phyloP scores from a whole-genome alignment of 78 protist genomes.

The Dictyostelium intermedium region DNA sequence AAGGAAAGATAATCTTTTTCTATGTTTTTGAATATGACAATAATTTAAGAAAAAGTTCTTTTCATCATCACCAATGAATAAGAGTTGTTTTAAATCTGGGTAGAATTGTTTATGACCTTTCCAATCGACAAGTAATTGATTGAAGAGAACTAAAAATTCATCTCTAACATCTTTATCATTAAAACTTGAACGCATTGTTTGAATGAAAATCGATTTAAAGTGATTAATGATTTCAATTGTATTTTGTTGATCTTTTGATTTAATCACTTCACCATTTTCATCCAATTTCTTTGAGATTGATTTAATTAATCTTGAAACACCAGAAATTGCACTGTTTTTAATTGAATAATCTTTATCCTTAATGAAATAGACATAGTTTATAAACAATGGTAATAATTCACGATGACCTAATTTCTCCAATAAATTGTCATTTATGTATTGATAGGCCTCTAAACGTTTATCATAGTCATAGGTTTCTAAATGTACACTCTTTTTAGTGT shows the following conservation, averaged over 20 bases:
- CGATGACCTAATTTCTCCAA: neutral
- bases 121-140: neutral
- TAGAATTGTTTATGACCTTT: slow-evolving; percentile 4
- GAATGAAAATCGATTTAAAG: neutral
- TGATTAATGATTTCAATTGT: neutral
- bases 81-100: slow-evolving; percentile 14
- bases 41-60: slow-evolving; percentile 18
- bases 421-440: neutral
- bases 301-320: slow-evolving; percentile 34
- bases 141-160: neutral
- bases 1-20: neutral
- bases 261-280: neutral
- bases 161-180: slow-evolving; percentile 30
- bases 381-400: slow-evolving; percentile 13
- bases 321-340: neutral
- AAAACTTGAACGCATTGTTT: neutral
- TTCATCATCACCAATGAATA: neutral
- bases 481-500: neutral
- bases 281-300: neutral
- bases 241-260: neutral
- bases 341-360: slow-evolving; percentile 45
- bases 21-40: slow-evolving; percentile 38
- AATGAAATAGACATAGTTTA: slow-evolving; percentile 6
- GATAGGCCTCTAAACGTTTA: slow-evolving; percentile 15
- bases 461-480: slow-evolving; percentile 67